Conservation (phyloP, 2,329 filamentous ascomycete genomes). For the Graphiopsis chlorocephala region DNA sequence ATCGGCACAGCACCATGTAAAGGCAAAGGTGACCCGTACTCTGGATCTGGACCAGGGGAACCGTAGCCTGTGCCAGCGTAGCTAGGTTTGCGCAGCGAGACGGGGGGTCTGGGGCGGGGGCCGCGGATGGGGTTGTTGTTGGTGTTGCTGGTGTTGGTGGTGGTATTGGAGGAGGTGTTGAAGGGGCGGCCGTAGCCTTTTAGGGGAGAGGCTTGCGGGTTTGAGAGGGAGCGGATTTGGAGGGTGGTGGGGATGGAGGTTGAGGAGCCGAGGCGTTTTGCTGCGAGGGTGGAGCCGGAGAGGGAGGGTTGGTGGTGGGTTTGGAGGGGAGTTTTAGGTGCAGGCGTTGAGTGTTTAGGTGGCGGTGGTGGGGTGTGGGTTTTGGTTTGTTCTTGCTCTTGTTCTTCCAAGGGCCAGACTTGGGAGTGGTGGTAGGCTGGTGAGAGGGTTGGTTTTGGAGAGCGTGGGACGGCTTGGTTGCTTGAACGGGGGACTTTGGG, state of each 20-base stretch:
- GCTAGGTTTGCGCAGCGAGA: constrained; percentile 12
- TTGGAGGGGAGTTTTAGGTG: neutral
- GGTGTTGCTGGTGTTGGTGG: neutral
- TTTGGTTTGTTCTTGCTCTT: neutral
- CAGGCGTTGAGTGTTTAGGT: neutral
- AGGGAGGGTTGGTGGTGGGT: constrained; percentile 19
- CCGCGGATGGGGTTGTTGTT: constrained; percentile 16
- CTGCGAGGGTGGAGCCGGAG: constrained; percentile 35
- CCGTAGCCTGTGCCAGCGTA: constrained; percentile 12
- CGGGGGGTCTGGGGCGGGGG: neutral
- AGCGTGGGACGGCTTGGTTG: constrained; percentile 46
- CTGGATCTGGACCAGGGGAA: constrained; percentile 3
- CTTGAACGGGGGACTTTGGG: constrained; percentile 48
- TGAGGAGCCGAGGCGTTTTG: constrained; percentile 37
- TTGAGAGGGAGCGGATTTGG: constrained; percentile 27
- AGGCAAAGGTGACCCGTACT: constrained; percentile 3
- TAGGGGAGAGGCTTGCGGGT: constrained; percentile 27
- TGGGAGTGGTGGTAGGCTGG: constrained; percentile 12
- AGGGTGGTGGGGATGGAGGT: constrained; percentile 38
- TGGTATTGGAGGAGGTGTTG: constrained; percentile 18
- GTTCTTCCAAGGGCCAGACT: constrained; percentile 3
- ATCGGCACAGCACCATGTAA: too few species aligned
- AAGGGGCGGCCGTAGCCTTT: constrained; percentile 32
- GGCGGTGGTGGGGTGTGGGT: neutral
- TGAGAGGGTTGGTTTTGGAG: constrained; percentile 21